phyloP scores from a whole-genome alignment of 352 stramenopile genomes.

The Globisporangium spinosum region DNA sequence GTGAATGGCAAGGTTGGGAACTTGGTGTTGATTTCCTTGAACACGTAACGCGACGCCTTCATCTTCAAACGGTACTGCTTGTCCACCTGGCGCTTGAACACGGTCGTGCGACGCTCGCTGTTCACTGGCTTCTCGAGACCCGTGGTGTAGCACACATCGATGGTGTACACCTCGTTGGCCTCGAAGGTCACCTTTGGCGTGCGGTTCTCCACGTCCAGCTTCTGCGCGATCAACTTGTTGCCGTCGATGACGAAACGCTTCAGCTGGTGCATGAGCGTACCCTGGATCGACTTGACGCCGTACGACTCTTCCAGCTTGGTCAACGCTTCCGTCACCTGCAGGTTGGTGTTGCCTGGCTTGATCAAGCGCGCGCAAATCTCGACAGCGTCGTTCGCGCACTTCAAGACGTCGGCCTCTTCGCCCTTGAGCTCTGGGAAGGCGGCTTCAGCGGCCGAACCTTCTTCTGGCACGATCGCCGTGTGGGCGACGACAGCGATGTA shows the following conservation, averaged over 20 bases:
- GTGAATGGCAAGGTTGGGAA: slow-evolving; percentile 99
- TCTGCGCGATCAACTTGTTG: slow-evolving; percentile 94
- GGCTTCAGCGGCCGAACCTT: slow-evolving; percentile 54
- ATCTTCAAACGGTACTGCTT: slow-evolving; percentile 96
- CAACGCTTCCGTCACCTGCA: slow-evolving; percentile 93
- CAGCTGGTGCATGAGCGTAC: slow-evolving; percentile 99
- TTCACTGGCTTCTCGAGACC: slow-evolving; percentile 94
- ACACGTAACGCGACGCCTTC: slow-evolving; percentile 93
- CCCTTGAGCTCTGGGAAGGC: slow-evolving; percentile 60
- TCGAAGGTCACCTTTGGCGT: slow-evolving; percentile 92
- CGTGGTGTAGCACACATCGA: slow-evolving; percentile 98
- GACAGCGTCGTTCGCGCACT: slow-evolving; percentile 96
- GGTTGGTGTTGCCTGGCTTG: slow-evolving; percentile 96
- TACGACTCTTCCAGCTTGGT: slow-evolving; percentile 94
- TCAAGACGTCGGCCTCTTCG: slow-evolving; percentile 92
- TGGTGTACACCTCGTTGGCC: slow-evolving; percentile 97
- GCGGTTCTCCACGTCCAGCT: slow-evolving; percentile 89
- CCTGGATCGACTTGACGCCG: slow-evolving; percentile 95
- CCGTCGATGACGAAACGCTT: slow-evolving; percentile 98
- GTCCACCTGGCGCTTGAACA: slow-evolving; percentile 99
- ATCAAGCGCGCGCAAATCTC: slow-evolving; percentile 96
- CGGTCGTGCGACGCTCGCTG: slow-evolving; percentile 92
- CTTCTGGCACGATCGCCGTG: slow-evolving; percentile 92
- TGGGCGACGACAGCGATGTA: slow-evolving; percentile 99
- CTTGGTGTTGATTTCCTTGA: slow-evolving; percentile 98